These are phyloP conservation scores for Alopecurus myosuroides DNA, from an alignment of 176 grass and related monocot species.

Conservation along the genomic window DNA sequence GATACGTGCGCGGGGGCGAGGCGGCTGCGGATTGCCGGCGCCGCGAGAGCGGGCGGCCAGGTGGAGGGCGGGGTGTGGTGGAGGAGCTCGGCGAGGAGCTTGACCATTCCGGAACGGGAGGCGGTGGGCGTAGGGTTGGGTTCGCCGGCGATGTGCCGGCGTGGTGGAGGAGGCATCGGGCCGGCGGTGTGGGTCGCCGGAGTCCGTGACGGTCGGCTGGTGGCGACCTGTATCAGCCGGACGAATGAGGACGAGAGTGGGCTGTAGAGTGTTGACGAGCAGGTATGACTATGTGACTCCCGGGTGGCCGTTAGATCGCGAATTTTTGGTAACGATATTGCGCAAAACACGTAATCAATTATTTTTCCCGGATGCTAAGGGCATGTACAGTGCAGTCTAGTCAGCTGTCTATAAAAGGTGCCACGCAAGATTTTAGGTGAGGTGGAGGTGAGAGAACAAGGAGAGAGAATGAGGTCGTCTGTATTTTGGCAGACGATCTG, in stretches of 20 bases:
- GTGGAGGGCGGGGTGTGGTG: constrained; percentile 23
- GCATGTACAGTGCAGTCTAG: too few relatives aligned
- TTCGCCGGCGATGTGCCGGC: not conserved
- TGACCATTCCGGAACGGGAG: constrained; percentile 31
- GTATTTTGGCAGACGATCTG: too few relatives aligned
- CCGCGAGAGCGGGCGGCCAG: constrained; percentile 34
- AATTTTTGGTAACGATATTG: too few relatives aligned
- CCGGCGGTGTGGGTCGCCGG: not conserved
- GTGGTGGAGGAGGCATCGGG: constrained; percentile 11
- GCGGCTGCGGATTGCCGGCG: constrained; percentile 33
- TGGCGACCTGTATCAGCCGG: not conserved
- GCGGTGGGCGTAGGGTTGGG: not conserved
- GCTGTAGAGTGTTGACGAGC: not conserved
- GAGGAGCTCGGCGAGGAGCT: constrained; percentile 33
- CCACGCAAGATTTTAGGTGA: too few relatives aligned
- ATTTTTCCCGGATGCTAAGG: too few relatives aligned
- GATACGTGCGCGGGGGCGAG: not conserved
- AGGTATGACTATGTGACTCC: not conserved
- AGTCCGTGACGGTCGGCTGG: not conserved
- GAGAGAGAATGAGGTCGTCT: too few relatives aligned
- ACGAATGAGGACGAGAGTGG: not conserved
- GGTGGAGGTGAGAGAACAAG: too few relatives aligned
- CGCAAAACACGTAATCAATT: too few relatives aligned
- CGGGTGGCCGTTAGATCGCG: too few relatives aligned
- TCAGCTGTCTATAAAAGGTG: too few relatives aligned